Base-by-base conservation (phyloP, 768 basidiomycete species). In the Xanthoconium stramineum region DNA sequence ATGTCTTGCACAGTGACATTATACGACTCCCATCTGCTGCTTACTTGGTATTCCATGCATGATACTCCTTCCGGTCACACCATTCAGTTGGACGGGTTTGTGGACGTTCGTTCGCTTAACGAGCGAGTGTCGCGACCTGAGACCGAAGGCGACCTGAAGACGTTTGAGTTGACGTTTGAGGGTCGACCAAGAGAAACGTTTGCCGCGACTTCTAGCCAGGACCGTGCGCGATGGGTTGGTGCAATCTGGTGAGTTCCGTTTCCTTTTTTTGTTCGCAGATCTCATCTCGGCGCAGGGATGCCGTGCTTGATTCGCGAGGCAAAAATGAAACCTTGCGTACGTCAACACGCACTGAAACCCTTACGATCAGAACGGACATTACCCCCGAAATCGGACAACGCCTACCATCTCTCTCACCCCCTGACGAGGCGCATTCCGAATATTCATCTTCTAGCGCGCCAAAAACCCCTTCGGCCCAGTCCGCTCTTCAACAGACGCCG, bases 141-240 rank as follows among this genome's bases (percentile, higher is more conserved):
- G 47, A 64, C 73, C n/a, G 63, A 67, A 13, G 74, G 75, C 28
- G 77, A 81, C 46, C 60, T 79, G 48, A 81, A 80, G 58, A 72
- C 84, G 0, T 89, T 91, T 55, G 86, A 89, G 66, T 62, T 91
- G n/a, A 49, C 79, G 17, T 86, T 88, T 53, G 78, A 82, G 50
- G 81, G 76, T 14, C 69, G 74, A 24, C 70, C 69, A 5, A 74
- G 70, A 51, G 84, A 88, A 64, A 81, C 76, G 52, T 88, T 91
- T 66, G 88, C 85, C 0, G 83, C 81, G 3, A 67, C 73, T 11
- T 83, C 83, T 20, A 78, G 82, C 29, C 76, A 79, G 56, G 86
- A 87, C 53, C 76, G 89, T 49, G 87, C 86, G 5, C 78, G 78
- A 10, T 91, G 89, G 89, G 79, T 91, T 48, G 86, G 84, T 62